A percentile compares a stretch with the other conserved stretches of the same genome.
phyloP scores from a whole-genome alignment of 306 rosid genomes.

The Vicia villosa region DNA sequence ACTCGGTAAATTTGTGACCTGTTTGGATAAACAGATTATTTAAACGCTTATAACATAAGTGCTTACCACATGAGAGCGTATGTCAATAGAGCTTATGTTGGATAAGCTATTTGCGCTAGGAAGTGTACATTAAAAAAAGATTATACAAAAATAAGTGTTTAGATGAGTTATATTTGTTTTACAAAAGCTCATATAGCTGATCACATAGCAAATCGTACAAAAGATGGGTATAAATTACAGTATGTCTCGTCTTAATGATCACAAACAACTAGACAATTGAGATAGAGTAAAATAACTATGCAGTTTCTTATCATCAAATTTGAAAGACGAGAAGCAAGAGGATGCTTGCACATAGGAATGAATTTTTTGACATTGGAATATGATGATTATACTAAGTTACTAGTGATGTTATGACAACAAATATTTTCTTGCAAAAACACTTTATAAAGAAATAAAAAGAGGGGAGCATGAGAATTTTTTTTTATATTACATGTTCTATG shows the following conservation, averaged over 20 bases:
- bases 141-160: too few species aligned
- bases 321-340: neutral
- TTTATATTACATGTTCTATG: neutral
- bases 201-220: too few species aligned
- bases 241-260: neutral
- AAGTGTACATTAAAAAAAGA: too few species aligned
- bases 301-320: neutral
- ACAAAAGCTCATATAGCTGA: too few species aligned
- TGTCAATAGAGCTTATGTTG: too few species aligned
- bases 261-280: neutral
- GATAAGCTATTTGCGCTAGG: too few species aligned
- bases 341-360: neutral
- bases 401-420: neutral
- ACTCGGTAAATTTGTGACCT: slow-evolving; percentile 46
- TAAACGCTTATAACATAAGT: neutral
- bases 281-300: neutral
- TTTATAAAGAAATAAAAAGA: neutral
- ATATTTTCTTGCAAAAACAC: neutral
- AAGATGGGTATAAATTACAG: too few species aligned
- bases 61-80: too few species aligned
- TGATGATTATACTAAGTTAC: neutral
- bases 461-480: neutral
- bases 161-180: too few species aligned
- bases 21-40: neutral
- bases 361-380: neutral